Conservation (phyloP, 116 monocot species). For the Papilionanthe hybrid region DNA sequence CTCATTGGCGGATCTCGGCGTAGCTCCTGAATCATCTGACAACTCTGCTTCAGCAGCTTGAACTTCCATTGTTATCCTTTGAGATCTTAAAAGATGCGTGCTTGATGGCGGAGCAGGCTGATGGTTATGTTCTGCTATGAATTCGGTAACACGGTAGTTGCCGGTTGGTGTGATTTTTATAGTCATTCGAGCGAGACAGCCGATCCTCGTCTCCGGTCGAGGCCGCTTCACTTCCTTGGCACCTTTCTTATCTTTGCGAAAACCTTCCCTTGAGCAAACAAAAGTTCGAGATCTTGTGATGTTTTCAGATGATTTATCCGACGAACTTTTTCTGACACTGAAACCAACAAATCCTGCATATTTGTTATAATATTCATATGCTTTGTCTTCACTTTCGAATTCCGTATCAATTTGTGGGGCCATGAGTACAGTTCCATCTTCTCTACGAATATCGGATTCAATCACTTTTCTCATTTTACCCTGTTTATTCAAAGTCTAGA, state of each 20-base stretch:
- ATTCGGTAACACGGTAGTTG: slow-evolving; percentile 47
- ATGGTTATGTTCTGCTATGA: slow-evolving; percentile 51
- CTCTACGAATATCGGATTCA: slow-evolving; percentile 33
- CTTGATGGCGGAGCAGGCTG: slow-evolving; percentile 63
- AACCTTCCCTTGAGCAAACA: slow-evolving; percentile 70
- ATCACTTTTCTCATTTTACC: slow-evolving; percentile 61
- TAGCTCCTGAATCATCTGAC: slow-evolving; percentile 49
- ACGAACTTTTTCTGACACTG: slow-evolving; percentile 53
- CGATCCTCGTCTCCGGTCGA: slow-evolving; percentile 56
- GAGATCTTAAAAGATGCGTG: slow-evolving; percentile 49
- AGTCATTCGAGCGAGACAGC: slow-evolving; percentile 52
- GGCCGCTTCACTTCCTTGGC: slow-evolving; percentile 63
- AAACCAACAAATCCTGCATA: slow-evolving; percentile 59
- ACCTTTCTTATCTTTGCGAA: slow-evolving; percentile 58
- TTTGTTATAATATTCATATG: slow-evolving; percentile 57
- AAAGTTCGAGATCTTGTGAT: slow-evolving; percentile 59
- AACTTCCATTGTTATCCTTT: slow-evolving; percentile 43
- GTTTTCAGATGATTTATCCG: slow-evolving; percentile 56
- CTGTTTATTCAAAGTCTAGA: slow-evolving; percentile 49
- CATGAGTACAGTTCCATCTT: slow-evolving; percentile 27
- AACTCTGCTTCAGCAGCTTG: slow-evolving; percentile 45
- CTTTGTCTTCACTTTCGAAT: slow-evolving; percentile 60
- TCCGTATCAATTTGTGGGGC: slow-evolving; percentile 48
- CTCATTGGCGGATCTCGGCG: slow-evolving; percentile 27
- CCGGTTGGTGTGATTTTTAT: slow-evolving; percentile 46